Conservation (phyloP, 2,329 filamentous ascomycete genomes). For the Alternaria novae-zelandiae region DNA sequence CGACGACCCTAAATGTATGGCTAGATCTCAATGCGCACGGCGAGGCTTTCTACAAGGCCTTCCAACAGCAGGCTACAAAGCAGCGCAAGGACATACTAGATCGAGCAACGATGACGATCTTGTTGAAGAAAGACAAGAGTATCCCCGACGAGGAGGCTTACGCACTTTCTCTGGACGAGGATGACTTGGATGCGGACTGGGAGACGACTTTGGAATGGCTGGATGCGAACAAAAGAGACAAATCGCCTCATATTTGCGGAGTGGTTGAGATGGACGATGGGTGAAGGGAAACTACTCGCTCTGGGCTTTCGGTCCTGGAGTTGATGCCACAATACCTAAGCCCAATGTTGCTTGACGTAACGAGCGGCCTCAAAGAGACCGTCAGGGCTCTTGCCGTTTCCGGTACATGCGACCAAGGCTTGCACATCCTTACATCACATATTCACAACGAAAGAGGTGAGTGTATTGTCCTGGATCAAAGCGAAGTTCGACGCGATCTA, state of each 20-base stretch:
- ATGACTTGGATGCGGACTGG: background rate
- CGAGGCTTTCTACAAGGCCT: background rate
- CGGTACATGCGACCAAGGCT: no score
- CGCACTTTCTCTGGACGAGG: background rate
- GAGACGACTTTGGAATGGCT: background rate
- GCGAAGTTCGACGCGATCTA: no score
- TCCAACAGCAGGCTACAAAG: background rate
- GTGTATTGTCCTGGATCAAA: no score
- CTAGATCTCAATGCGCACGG: background rate
- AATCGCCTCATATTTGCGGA: background rate
- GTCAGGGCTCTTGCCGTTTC: no score
- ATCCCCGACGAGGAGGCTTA: background rate
- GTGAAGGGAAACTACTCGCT: no score
- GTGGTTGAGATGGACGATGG: background rate
- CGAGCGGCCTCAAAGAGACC: no score
- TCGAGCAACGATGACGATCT: background rate
- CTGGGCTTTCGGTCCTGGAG: no score
- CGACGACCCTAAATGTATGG: background rate
- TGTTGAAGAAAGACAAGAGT: background rate
- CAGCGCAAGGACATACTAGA: background rate
- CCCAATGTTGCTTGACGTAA: no score
- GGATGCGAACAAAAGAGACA: background rate
- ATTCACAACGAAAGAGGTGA: no score
- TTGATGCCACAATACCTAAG: no score
- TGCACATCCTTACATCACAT: no score